These are phyloP conservation scores for Skeletonema costatum DNA, from an alignment of 108 stramenopile genomes.

Conservation along the genomic window DNA sequence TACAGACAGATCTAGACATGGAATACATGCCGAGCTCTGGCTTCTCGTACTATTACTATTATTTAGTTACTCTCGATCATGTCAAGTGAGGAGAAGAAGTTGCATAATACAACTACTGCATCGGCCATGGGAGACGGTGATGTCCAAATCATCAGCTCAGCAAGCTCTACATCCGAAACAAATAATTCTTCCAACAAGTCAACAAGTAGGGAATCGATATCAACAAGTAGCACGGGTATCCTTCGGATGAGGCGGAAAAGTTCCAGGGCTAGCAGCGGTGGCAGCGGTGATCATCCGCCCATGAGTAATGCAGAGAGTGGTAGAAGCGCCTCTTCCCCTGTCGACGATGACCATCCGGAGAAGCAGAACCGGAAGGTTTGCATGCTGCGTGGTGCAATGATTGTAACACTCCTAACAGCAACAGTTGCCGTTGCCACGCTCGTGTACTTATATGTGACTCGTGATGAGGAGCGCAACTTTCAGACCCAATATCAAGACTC, in stretches of 20 bases:
- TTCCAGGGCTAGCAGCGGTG: background rate
- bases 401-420: slow-evolving; percentile 35
- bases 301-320: background rate
- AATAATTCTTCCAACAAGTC: background rate
- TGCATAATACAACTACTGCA: background rate
- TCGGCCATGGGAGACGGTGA: background rate
- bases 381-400: slow-evolving; percentile 24
- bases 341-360: slow-evolving; percentile 6
- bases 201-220: background rate
- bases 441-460: slow-evolving; percentile 19
- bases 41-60: no score
- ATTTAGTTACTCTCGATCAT: background rate
- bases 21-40: no score
- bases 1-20: no score
- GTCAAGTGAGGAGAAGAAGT: background rate
- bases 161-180: background rate
- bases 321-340: background rate
- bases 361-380: slow-evolving; percentile 25
- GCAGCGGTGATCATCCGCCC: background rate
- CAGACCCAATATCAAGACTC: slow-evolving; percentile 28
- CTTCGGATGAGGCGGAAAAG: background rate
- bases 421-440: slow-evolving; percentile 28
- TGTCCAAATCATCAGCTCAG: background rate
- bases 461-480: slow-evolving; percentile 35
- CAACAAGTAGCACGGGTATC: background rate